Evolutionary conservation across 768 basidiomycete species (phyloP), one percentile per base, ranked within the genome.

Genomic region (Mycena latifolia): DNA sequence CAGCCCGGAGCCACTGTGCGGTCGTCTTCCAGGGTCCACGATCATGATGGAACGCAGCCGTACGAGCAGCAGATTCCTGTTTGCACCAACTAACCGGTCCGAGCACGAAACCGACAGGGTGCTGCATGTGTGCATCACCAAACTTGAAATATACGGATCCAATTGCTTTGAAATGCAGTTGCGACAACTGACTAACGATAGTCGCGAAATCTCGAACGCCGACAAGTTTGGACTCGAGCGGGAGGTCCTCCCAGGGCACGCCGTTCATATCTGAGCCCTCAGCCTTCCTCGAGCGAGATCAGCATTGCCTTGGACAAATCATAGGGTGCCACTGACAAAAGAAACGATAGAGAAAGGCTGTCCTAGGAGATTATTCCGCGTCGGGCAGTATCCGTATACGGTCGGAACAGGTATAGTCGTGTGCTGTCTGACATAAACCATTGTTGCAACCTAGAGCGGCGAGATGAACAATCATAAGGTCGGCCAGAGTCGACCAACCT

Each of bases 121-220:
- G 48, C 41, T 27, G 55, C 27, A 0, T 28, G n/a, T 63, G 43
- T 25, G 35, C 48, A 39, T 50, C 58, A 11, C 51, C 54, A n/a
- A 66, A 71, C 56, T 71, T 72, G 67, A 73, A 73, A 43, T 73
- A 71, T n/a, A 73, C 65, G 7, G 72, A 73, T 9, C 72, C 72
- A 51, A 73, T 73, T 15, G 64, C 51, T 20, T 69, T 65, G 67
- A 73, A 73, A 47, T 66, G 65, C n/a, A 73, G 65, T 37, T 63
- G 57, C 25, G 72, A 65, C n/a, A 73, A 55, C 46, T 72, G 66
- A 33, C 60, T 56, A 18, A 73, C 64, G 41, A 72, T 70, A 17
- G 39, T 54, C 27, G 72, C 72, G 31, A 70, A 73, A 43, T 73
- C 72, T 18, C 71, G 69, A 27, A 73, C 66, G 14, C 61, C 66